phyloP scores from a whole-genome alignment of 352 stramenopile genomes.

The Globisporangium alternatum region DNA sequence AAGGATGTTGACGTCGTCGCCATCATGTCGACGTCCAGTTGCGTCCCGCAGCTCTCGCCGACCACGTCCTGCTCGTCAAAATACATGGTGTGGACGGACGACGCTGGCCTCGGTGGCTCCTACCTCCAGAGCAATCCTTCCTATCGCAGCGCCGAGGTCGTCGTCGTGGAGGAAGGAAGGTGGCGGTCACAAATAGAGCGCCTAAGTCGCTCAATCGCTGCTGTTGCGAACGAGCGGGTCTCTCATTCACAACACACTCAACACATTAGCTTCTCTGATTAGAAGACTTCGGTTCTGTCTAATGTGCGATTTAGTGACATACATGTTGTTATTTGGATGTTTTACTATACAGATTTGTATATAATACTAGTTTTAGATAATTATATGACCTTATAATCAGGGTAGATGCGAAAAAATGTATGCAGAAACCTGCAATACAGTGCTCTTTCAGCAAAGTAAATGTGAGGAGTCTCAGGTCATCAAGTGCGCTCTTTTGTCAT shows the following conservation, averaged over 20 bases:
- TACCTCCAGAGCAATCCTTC: neutral
- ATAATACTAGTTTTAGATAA: neutral
- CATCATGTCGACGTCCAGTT: constrained; percentile 24
- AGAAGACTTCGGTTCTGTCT: neutral
- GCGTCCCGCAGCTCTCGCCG: constrained; percentile 29
- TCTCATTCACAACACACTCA: neutral
- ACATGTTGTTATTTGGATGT: neutral
- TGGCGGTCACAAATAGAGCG: constrained; percentile 7
- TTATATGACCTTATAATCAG: neutral
- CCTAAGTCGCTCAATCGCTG: neutral
- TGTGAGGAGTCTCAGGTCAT: neutral
- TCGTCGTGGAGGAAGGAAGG: neutral
- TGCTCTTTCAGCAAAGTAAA: neutral
- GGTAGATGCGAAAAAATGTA: neutral
- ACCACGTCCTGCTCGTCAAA: constrained; percentile 31
- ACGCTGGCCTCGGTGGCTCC: neutral
- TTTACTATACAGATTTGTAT: no score
- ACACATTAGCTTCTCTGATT: constrained; percentile 5
- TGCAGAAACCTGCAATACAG: neutral
- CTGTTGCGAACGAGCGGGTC: neutral
- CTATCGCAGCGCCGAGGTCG: neutral
- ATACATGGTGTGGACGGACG: constrained; percentile 19
- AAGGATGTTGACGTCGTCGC: neutral
- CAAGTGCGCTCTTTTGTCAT: neutral
- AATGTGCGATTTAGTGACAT: neutral